These are phyloP conservation scores for Austroboletus eburneus DNA, from an alignment of 768 basidiomycete genomes.

Conservation along the genomic window DNA sequence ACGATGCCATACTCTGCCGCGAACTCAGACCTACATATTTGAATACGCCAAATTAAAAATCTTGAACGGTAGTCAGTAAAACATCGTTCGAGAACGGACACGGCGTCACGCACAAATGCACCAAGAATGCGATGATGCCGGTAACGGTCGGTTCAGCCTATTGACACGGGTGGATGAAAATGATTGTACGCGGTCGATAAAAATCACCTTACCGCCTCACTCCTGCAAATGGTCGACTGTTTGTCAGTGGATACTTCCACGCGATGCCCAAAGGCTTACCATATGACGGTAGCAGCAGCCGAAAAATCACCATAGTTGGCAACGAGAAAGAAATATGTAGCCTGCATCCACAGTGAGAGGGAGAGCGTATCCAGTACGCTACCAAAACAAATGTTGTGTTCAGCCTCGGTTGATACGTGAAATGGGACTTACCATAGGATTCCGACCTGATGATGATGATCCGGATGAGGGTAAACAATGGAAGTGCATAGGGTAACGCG, in stretches of 20 bases:
- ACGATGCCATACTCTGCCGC: not conserved
- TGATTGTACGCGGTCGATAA: not conserved
- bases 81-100: not conserved
- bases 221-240: not conserved
- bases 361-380: not conserved
- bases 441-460: not conserved
- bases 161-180: not conserved
- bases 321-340: not conserved
- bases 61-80: not conserved
- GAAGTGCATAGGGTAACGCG: not conserved
- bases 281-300: not conserved
- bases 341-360: not conserved
- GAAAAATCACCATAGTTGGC: not conserved
- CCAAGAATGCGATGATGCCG: not conserved
- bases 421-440: not conserved
- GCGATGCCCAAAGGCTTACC: not conserved
- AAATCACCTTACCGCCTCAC: not conserved
- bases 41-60: constrained; percentile 4
- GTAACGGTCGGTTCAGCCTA: constrained; percentile 1
- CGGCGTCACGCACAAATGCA: constrained; percentile 3
- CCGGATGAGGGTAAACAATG: not conserved
- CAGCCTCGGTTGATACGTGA: not conserved
- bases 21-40: not conserved
- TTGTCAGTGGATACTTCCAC: not conserved
- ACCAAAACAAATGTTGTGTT: not conserved